Base-by-base conservation (phyloP, 2,329 filamentous ascomycete species). In the Calonectria pseudoreteaudii region DNA sequence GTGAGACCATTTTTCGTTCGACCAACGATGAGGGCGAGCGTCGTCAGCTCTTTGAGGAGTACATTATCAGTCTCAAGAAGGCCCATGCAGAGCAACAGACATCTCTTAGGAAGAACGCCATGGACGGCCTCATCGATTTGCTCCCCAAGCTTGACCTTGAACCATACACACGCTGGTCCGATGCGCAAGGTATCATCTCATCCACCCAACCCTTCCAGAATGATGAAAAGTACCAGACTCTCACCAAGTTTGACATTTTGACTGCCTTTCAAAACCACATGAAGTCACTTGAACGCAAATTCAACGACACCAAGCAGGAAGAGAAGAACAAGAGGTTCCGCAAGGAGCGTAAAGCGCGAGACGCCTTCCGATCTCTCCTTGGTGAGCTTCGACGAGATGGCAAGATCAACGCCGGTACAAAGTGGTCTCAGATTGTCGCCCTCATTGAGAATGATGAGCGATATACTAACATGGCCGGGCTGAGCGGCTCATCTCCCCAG, bases 251-350 rank as follows among this genome's bases (percentile, higher is more conserved):
- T 86, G 97, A 99, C 85, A 92, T 98, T 83, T 90, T 99, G 86
- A 95, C 92, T 81, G 94, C 94, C 74, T 99, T 98, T 85, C 95
- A 98, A 86, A 95, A 94, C 81, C 96, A 98, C 83, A 97, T 98
- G 88, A 98, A 97, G 86, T 90, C 93, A 72, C 90, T 98, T 77
- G 97, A 99, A 85, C 94, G 95, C 75, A 92, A 92, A 67, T 96
- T 98, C 87, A 98, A 98, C 85, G 95, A 98, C 82, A 91, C 93
- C 62, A 93, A 94, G 76, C 97, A 99, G 85, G 92, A 94, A 79
- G 93, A 97, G 81, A 98, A 98, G 87, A 93, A 93, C 74, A 90
- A 90, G 79, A 96, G 94, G 84, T 90, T 92, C 70, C 93, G 97
- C 74, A 91, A 93, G 78, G 95, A 98, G 83, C 94, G 97, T 76